Conservation (phyloP, 2,329 filamentous ascomycete species). For the Blumeria graminis region DNA sequence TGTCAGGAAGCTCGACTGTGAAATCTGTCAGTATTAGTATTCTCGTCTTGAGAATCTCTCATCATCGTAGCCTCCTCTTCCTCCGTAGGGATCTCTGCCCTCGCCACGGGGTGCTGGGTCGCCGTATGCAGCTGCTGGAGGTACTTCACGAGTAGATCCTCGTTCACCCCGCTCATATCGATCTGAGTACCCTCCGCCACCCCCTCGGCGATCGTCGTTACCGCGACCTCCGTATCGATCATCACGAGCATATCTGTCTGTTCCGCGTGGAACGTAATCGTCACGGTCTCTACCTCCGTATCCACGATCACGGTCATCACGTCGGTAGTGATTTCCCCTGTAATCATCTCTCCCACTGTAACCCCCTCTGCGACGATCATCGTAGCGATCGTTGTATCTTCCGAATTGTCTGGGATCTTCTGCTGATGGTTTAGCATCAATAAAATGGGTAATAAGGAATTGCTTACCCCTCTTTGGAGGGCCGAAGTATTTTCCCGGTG, state of each 20-base stretch:
- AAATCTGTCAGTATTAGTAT: constrained; percentile 16
- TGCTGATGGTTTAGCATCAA: constrained; percentile 9
- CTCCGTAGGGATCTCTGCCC: constrained; percentile 20
- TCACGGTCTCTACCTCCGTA: constrained; percentile 18
- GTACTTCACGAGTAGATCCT: constrained; percentile 18
- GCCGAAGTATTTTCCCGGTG: constrained; percentile 96
- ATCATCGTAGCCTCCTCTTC: constrained; percentile 17
- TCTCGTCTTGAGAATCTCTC: constrained; percentile 13
- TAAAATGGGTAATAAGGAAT: constrained; percentile 14
- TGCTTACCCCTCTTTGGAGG: constrained; percentile 84
- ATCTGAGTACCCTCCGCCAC: constrained; percentile 21
- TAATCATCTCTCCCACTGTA: constrained; percentile 11
- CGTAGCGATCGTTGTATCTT: constrained; percentile 17
- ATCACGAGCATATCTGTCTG: constrained; percentile 16
- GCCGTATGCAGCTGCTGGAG: constrained; percentile 19
- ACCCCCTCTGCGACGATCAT: constrained; percentile 19
- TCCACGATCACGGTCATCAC: constrained; percentile 20
- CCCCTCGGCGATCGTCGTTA: constrained; percentile 22
- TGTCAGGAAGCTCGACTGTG: constrained; percentile 17
- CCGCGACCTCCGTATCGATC: constrained; percentile 14
- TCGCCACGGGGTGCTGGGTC: constrained; percentile 21
- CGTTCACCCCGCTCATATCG: constrained; percentile 26
- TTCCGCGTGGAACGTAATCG: constrained; percentile 15
- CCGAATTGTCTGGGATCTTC: constrained; percentile 26
- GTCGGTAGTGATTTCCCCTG: constrained; percentile 17